Conservation (phyloP, 2,329 filamentous ascomycete species). For the Cercospora sp. region DNA sequence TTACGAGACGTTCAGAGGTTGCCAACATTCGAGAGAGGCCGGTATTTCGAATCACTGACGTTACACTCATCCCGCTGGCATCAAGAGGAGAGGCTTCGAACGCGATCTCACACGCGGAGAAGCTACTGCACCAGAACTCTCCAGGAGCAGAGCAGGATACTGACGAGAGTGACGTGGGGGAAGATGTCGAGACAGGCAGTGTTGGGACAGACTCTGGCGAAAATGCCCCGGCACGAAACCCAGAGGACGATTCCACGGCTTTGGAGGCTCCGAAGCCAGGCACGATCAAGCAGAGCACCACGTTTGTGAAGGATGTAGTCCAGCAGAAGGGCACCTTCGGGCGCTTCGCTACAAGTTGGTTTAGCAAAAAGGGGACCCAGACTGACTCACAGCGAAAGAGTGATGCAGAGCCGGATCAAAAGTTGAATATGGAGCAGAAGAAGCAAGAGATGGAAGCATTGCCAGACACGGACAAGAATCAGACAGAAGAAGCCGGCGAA, state of each 20-base stretch:
- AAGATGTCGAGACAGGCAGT: slow-evolving; percentile 33
- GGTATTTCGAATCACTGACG: slow-evolving; percentile 83
- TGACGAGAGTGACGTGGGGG: slow-evolving; percentile 37
- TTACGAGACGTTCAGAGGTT: slow-evolving; percentile 83
- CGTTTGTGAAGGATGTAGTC: slow-evolving; percentile 86
- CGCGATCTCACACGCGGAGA: slow-evolving; percentile 36
- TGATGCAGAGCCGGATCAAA: slow-evolving; percentile 57
- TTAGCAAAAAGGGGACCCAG: slow-evolving; percentile 80
- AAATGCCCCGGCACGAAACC: slow-evolving; percentile 24
- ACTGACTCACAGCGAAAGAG: slow-evolving; percentile 68
- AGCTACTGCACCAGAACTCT: slow-evolving; percentile 21
- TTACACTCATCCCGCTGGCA: slow-evolving; percentile 84
- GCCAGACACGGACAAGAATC: slow-evolving; percentile 30
- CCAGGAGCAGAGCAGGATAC: slow-evolving; percentile 25
- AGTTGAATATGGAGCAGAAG: slow-evolving; percentile 38
- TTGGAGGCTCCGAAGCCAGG: slow-evolving; percentile 39
- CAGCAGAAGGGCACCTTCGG: slow-evolving; percentile 80
- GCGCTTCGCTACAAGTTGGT: slow-evolving; percentile 87
- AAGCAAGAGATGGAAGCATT: slow-evolving; percentile 38
- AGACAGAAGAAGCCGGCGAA: slow-evolving; percentile 10
- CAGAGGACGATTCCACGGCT: slow-evolving; percentile 31
- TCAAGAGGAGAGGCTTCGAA: slow-evolving; percentile 58
- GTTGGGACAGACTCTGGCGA: slow-evolving; percentile 36
- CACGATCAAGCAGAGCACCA: slow-evolving; percentile 51
- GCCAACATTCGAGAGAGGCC: slow-evolving; percentile 80